These are phyloP conservation scores for Melampsora larici-populina DNA, from an alignment of 1,284 basidiomycete species.

Conservation along the genomic window DNA sequence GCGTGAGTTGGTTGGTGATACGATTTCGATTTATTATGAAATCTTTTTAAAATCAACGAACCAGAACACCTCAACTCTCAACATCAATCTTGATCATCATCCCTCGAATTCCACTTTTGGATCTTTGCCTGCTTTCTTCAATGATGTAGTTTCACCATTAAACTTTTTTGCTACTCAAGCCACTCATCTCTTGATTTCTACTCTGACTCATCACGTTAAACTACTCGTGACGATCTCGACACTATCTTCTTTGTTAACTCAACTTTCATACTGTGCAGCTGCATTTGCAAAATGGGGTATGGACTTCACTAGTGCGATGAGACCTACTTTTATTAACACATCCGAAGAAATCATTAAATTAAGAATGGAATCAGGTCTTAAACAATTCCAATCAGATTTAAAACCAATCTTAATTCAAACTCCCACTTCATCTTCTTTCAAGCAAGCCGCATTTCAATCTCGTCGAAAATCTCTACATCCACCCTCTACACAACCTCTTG, in stretches of 20 bases:
- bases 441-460: background rate
- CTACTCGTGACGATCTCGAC: conserved; percentile 63
- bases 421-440: background rate
- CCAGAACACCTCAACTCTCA: too few relatives aligned
- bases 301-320: conserved; percentile 62
- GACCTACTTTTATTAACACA: conserved; percentile 11
- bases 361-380: conserved; percentile 11
- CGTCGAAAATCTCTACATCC: conserved; percentile 19
- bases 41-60: conserved; percentile 8
- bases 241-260: conserved; percentile 78
- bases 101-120: background rate
- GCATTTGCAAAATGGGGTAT: conserved; percentile 87
- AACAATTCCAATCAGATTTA: conserved; percentile 6
- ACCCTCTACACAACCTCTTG: background rate
- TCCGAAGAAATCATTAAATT: conserved; percentile 10
- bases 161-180: conserved; percentile 31
- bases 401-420: background rate
- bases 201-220: conserved; percentile 53
- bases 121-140: conserved; percentile 4
- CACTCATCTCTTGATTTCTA: background rate
- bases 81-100: background rate
- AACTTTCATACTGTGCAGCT: conserved; percentile 85
- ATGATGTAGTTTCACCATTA: conserved; percentile 17
- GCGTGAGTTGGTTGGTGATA: conserved; percentile 29
- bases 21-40: conserved; percentile 22